Percentiles rank a stretch among this genome's conserved stretches.
phyloP scores from a whole-genome alignment of 2,329 filamentous ascomycete species.

The Furcasterigmium sp. region DNA sequence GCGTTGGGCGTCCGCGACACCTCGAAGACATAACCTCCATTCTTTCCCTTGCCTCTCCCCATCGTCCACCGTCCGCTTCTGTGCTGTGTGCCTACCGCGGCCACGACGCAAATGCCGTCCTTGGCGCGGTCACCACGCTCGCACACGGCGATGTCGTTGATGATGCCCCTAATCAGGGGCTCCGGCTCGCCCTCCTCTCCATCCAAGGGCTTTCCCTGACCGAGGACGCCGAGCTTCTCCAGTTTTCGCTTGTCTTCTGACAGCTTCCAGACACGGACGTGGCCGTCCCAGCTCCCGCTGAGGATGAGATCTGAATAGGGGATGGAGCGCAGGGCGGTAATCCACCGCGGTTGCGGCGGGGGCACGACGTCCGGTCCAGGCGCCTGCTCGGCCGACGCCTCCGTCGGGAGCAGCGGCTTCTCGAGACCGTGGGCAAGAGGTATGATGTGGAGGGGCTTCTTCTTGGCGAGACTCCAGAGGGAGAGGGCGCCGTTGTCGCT shows the following conservation, averaged over 20 bases:
- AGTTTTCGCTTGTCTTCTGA: conserved; percentile 77
- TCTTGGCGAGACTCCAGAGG: conserved; percentile 87
- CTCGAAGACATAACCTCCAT: conserved; percentile 85
- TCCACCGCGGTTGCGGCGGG: conserved; percentile 71
- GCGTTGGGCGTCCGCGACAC: conserved; percentile 47
- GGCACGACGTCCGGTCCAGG: conserved; percentile 56
- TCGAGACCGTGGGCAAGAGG: conserved; percentile 83
- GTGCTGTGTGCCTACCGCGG: conserved; percentile 82
- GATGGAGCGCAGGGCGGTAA: conserved; percentile 81
- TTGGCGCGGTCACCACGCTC: conserved; percentile 75
- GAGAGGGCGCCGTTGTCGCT: conserved; percentile 84
- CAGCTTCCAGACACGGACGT: conserved; percentile 78
- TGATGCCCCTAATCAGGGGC: conserved; percentile 59
- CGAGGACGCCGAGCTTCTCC: conserved; percentile 65
- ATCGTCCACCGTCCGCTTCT: conserved; percentile 78
- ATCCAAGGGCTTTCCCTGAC: conserved; percentile 19
- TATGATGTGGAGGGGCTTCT: conserved; percentile 83
- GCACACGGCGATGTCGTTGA: conserved; percentile 85
- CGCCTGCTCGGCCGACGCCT: conserved; percentile 67
- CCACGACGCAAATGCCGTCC: conserved; percentile 76
- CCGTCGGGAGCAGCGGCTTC: conserved; percentile 58
- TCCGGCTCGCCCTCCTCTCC: conserved; percentile 8
- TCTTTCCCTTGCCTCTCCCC: conserved; percentile 54
- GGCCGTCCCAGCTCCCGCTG: conserved; percentile 92
- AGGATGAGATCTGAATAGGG: conserved; percentile 89